phyloP scores from a whole-genome alignment of 306 rosid genomes.

The Casuarina cunninghamiana region DNA sequence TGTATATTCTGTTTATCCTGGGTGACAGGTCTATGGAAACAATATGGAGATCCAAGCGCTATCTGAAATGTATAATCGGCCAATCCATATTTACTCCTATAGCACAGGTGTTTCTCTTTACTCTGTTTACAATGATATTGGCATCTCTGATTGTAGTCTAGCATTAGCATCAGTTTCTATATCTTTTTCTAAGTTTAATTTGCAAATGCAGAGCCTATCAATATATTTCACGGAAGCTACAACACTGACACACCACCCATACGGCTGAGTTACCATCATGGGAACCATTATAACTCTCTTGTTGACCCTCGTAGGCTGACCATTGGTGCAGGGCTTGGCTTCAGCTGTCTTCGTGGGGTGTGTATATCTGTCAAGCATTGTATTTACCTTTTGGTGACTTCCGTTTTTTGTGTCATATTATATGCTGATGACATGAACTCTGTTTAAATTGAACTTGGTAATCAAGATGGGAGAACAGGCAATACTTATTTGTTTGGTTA shows the following conservation, averaged over 20 bases:
- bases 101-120: slow-evolving; percentile 52
- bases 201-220: slow-evolving; percentile 80
- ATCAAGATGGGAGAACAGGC: neutral
- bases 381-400: slow-evolving; percentile 1
- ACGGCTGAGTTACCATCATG: slow-evolving; percentile 87
- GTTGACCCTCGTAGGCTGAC: slow-evolving; percentile 85
- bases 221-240: slow-evolving; percentile 85
- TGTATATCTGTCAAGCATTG: slow-evolving; percentile 23
- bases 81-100: slow-evolving; percentile 86
- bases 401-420: neutral
- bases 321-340: slow-evolving; percentile 94
- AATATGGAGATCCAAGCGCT: slow-evolving; percentile 94
- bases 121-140: slow-evolving; percentile 3
- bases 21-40: slow-evolving; percentile 88
- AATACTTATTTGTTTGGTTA: neutral
- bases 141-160: neutral
- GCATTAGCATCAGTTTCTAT: neutral
- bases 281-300: slow-evolving; percentile 96
- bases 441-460: neutral
- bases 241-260: slow-evolving; percentile 85
- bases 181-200: slow-evolving; percentile 19
- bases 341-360: slow-evolving; percentile 83
- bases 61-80: slow-evolving; percentile 94
- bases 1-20: slow-evolving; percentile 11
- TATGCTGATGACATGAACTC: neutral